A percentile compares a stretch with the other conserved stretches of the same genome.
phyloP scores from a whole-genome alignment of 495 filamentous ascomycete species.

The Tuber calosporum region DNA sequence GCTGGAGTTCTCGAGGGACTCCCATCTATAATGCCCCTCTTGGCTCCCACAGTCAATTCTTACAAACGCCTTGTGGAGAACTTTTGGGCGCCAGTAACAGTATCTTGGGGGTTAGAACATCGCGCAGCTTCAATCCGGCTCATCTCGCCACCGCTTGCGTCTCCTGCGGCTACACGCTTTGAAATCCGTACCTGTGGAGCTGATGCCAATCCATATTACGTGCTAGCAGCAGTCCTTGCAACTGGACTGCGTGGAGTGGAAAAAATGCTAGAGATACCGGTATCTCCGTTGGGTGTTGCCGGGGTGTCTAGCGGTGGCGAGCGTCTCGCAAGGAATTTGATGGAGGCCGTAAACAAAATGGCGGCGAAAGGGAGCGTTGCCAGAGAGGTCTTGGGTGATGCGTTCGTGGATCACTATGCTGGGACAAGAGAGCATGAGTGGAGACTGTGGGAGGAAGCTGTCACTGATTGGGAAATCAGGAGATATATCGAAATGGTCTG shows the following conservation, averaged over 20 bases:
- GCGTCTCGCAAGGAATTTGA: slow-evolving; percentile 70
- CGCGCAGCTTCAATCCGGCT: slow-evolving; percentile 84
- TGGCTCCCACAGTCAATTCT: slow-evolving; percentile 91
- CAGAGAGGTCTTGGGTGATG: slow-evolving; percentile 83
- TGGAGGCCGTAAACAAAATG: slow-evolving; percentile 73
- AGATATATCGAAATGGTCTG: slow-evolving; percentile 69
- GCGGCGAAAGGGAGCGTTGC: slow-evolving; percentile 69
- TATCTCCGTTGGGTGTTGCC: slow-evolving; percentile 76
- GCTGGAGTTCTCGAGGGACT: slow-evolving; percentile 82
- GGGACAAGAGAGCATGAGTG: slow-evolving; percentile 91
- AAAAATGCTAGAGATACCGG: slow-evolving; percentile 73
- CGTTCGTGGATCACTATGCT: slow-evolving; percentile 90
- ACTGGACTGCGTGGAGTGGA: slow-evolving; percentile 84
- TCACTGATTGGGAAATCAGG: slow-evolving; percentile 54
- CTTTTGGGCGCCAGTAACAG: slow-evolving; percentile 96
- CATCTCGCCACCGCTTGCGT: slow-evolving; percentile 77
- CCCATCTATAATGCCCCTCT: slow-evolving; percentile 88
- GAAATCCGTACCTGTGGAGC: slow-evolving; percentile 88
- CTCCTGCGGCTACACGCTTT: slow-evolving; percentile 76
- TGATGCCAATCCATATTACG: slow-evolving; percentile 80
- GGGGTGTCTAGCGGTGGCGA: slow-evolving; percentile 69
- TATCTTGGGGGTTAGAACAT: slow-evolving; percentile 94
- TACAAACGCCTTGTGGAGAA: slow-evolving; percentile 98
- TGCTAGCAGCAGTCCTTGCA: slow-evolving; percentile 77
- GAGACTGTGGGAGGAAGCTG: slow-evolving; percentile 67